Evolutionary conservation across 768 basidiomycete genomes (phyloP).

Genomic region (Kwoniella bestiolae): DNA sequence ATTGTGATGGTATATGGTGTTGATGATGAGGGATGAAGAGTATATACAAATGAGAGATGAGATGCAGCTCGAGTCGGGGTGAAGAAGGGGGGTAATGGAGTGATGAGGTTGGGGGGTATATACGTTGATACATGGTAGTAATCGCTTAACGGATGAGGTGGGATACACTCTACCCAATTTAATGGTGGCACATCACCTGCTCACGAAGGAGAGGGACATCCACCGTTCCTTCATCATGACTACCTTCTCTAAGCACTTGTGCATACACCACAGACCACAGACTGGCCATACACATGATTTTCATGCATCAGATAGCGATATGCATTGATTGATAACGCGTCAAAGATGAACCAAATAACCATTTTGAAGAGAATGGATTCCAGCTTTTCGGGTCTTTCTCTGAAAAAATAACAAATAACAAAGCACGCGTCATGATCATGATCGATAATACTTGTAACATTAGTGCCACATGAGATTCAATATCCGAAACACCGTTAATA

Average conservation of each 20-base stretch:
- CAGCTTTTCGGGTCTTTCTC: background rate
- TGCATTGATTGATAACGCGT: background rate
- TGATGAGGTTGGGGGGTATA: conserved; percentile 8
- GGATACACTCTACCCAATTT: background rate
- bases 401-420: background rate
- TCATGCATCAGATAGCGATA: background rate
- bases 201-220: background rate
- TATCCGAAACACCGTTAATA: conserved; percentile 14
- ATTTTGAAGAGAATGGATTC: background rate
- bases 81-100: background rate
- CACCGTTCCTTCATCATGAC: background rate
- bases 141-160: conserved; percentile 6
- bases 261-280: background rate
- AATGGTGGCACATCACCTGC: conserved; percentile 7
- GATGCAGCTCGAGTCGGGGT: conserved; percentile 1
- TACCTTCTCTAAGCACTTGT: background rate
- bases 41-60: conserved; percentile 14
- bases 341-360: background rate
- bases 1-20: background rate
- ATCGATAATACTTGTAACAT: background rate
- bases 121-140: conserved; percentile 2
- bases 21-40: conserved; percentile 6
- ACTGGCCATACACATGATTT: background rate
- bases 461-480: conserved; percentile 9
- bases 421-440: conserved; percentile 11